Percentiles rank a stretch among this genome's conserved stretches.
Conservation (phyloP, 371 early-diverging fungal genomes). For the Mucor lusitanicus region DNA sequence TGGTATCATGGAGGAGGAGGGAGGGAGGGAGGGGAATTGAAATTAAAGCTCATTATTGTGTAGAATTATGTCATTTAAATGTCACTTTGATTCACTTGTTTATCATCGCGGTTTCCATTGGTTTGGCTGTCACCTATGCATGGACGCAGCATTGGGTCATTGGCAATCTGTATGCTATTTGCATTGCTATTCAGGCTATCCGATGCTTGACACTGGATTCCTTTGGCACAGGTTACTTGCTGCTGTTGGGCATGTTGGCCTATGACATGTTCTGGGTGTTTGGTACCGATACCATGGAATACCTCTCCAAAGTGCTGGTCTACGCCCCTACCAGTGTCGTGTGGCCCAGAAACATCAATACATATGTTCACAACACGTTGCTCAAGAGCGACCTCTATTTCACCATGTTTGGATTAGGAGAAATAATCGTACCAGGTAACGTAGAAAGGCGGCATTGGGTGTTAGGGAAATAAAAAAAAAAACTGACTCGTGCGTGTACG, state of each 20-base stretch:
- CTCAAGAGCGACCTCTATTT: conserved; percentile 53
- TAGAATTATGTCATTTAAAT: conserved; percentile 23
- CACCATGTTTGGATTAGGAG: conserved; percentile 93
- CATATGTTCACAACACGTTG: conserved; percentile 41
- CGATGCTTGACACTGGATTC: conserved; percentile 18
- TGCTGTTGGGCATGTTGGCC: conserved; percentile 84
- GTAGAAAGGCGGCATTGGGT: neutral
- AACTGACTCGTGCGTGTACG: conserved; percentile 8
- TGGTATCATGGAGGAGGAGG: neutral
- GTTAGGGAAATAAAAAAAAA: neutral
- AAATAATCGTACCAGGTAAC: conserved; percentile 91
- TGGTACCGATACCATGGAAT: conserved; percentile 94
- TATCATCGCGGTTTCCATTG: conserved; percentile 9
- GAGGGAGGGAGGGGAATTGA: neutral
- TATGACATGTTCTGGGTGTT: conserved; percentile 98
- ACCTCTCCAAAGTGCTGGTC: conserved; percentile 82
- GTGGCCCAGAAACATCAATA: conserved; percentile 70
- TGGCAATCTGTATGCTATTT: conserved; percentile 20
- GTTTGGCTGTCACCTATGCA: conserved; percentile 11
- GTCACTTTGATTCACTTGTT: conserved; percentile 20
- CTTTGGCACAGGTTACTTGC: conserved; percentile 87
- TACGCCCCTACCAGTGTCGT: conserved; percentile 91
- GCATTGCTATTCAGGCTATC: conserved; percentile 14
- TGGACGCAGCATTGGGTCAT: conserved; percentile 21
- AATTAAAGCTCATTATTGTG: neutral